Percentiles rank a stretch among this genome's conserved stretches.
These are phyloP conservation scores for Stereocaulon alpinum DNA, from an alignment of 495 filamentous ascomycete genomes.

Conservation along the genomic window DNA sequence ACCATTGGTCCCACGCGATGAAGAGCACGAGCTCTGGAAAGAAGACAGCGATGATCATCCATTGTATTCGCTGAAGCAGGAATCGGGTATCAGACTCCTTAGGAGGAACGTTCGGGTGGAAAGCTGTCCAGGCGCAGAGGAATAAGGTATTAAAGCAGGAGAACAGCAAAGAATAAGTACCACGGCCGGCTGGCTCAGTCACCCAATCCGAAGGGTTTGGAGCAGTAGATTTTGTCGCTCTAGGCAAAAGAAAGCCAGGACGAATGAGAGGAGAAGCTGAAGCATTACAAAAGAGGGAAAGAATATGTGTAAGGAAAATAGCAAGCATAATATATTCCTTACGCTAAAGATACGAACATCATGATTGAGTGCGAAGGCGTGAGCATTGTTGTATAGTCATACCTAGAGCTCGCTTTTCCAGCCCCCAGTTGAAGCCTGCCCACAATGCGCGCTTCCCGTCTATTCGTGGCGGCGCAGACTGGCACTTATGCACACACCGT, in stretches of 20 bases:
- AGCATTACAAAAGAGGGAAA: background rate
- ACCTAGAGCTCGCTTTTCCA: background rate
- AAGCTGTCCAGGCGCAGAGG: conserved; percentile 27
- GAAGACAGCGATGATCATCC: conserved; percentile 11
- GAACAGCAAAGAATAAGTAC: conserved; percentile 25
- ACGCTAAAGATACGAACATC: no score
- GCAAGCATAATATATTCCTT: background rate
- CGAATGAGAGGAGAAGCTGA: background rate
- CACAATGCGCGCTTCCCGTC: background rate
- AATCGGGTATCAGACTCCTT: background rate
- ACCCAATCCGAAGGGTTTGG: conserved; percentile 12
- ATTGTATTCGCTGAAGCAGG: background rate
- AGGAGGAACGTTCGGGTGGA: conserved; percentile 25
- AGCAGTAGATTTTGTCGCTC: background rate
- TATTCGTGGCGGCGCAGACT: background rate
- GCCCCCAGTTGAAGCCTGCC: background rate
- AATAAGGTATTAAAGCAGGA: conserved; percentile 26
- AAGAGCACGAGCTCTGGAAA: conserved; percentile 15
- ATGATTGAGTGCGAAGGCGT: no score
- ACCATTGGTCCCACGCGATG: conserved; percentile 12
- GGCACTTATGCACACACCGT: background rate
- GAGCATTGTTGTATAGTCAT: background rate
- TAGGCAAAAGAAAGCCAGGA: background rate
- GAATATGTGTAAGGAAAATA: background rate
- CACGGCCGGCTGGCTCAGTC: conserved; percentile 23